phyloP scores from a whole-genome alignment of 164 flowering plant species.

The Stephania japonica region DNA sequence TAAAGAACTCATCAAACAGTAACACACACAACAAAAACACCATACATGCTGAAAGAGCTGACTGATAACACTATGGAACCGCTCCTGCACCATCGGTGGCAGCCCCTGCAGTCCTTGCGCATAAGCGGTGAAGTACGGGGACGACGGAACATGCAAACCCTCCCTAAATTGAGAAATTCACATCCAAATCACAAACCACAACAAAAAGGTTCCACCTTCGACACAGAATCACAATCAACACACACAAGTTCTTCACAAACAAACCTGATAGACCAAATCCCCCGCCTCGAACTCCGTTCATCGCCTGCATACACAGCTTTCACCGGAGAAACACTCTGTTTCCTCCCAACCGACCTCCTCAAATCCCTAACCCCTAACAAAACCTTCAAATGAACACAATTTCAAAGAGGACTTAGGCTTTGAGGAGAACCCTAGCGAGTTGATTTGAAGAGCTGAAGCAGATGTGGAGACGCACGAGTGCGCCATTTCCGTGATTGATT shows the following conservation, averaged over 20 bases:
- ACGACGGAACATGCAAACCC: constrained; percentile 67
- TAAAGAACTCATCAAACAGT: not conserved
- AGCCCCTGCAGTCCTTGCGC: constrained; percentile 67
- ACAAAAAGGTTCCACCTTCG: not conserved
- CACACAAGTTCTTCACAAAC: not conserved
- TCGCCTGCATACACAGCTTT: constrained; percentile 45
- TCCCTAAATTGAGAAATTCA: constrained; percentile 39
- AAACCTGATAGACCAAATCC: constrained; percentile 93
- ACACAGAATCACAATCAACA: not conserved
- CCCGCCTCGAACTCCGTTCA: constrained; percentile 27
- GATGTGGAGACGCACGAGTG: constrained; percentile 27
- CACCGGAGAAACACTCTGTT: constrained; percentile 15
- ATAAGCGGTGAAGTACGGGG: constrained; percentile 59
- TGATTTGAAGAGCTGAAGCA: constrained; percentile 36
- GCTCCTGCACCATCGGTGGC: constrained; percentile 75
- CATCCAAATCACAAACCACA: not conserved
- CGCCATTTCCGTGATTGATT: constrained; percentile 11
- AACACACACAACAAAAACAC: not conserved
- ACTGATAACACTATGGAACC: constrained; percentile 78
- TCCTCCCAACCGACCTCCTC: constrained; percentile 27
- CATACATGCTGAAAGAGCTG: constrained; percentile 94
- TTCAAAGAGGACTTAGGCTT: constrained; percentile 20
- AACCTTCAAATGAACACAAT: not conserved
- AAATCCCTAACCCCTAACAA: constrained; percentile 26
- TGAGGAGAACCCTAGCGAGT: constrained; percentile 25